phyloP scores from a whole-genome alignment of 108 stramenopile genomes.

The Nitzschia sp. region DNA sequence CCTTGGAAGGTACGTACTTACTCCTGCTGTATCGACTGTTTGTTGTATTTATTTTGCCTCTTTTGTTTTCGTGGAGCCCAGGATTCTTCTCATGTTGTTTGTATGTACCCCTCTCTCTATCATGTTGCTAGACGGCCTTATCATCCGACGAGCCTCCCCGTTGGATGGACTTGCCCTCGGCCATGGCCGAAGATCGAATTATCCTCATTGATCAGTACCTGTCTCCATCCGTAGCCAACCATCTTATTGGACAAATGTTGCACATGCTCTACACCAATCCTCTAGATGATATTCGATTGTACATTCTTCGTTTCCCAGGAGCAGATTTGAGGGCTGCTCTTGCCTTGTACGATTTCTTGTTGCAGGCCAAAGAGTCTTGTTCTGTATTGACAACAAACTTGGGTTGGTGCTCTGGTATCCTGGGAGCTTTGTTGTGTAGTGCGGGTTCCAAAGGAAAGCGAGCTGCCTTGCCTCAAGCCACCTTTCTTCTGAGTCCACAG shows the following conservation, averaged over 20 bases:
- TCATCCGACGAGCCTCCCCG: too few relatives aligned
- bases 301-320: conserved; percentile 86
- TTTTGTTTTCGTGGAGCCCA: too few relatives aligned
- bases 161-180: conserved; percentile 68
- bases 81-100: too few relatives aligned
- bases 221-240: conserved; percentile 88
- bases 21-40: too few relatives aligned
- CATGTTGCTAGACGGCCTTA: too few relatives aligned
- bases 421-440: conserved; percentile 78
- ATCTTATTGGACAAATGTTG: conserved; percentile 81
- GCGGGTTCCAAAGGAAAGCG: conserved; percentile 86
- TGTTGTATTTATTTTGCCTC: too few relatives aligned
- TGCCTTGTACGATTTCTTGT: conserved; percentile 90
- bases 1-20: conserved; percentile 63
- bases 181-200: conserved; percentile 89
- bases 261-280: conserved; percentile 71
- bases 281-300: conserved; percentile 71
- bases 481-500: conserved; percentile 89
- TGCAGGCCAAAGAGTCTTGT: conserved; percentile 58
- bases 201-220: conserved; percentile 86
- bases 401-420: conserved; percentile 89
- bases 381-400: conserved; percentile 84
- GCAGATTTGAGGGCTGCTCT: conserved; percentile 72
- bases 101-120: too few relatives aligned
- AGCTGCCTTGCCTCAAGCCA: conserved; percentile 84